These are phyloP conservation scores for Didymella pomorum DNA, from an alignment of 2,329 filamentous ascomycete genomes.

Conservation along the genomic window DNA sequence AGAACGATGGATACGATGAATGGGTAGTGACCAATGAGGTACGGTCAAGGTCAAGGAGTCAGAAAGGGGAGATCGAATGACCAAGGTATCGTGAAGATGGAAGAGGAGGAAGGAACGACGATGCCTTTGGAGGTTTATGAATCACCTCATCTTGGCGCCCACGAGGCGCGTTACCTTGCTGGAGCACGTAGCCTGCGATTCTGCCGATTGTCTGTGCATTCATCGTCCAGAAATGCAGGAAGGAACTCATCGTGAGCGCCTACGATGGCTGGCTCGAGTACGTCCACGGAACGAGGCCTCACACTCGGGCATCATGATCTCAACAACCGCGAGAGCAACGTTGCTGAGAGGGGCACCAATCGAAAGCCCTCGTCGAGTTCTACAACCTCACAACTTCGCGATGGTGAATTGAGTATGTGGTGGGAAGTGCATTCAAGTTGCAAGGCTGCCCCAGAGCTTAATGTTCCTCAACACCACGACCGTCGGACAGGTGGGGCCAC, in stretches of 20 bases:
- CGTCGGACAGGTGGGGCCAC: conserved; percentile 9
- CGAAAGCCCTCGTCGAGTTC: conserved; percentile 34
- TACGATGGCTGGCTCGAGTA: neutral
- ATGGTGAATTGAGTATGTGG: conserved; percentile 2
- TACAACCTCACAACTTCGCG: conserved; percentile 24
- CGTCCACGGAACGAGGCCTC: conserved; percentile 2
- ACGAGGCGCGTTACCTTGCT: conserved; percentile 14
- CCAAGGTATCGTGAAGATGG: conserved; percentile 17
- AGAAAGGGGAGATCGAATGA: conserved; percentile 26
- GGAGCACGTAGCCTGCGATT: conserved; percentile 11
- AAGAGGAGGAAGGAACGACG: conserved; percentile 27
- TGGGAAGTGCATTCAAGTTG: conserved; percentile 30
- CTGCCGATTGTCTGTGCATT: conserved; percentile 19
- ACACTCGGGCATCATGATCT: conserved; percentile 12
- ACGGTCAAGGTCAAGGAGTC: conserved; percentile 30
- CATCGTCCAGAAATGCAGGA: conserved; percentile 11
- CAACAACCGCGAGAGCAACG: conserved; percentile 5
- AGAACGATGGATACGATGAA: conserved; percentile 30
- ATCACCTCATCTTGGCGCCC: conserved; percentile 6
- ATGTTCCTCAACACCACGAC: conserved; percentile 26
- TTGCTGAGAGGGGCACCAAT: conserved; percentile 16
- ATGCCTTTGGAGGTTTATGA: conserved; percentile 22
- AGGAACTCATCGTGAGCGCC: conserved; percentile 11
- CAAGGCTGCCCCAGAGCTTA: conserved; percentile 22
- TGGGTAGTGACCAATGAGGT: conserved; percentile 20